Base-by-base conservation (phyloP, 176 grass and related monocot genomes). In the Dactylis glomerata region DNA sequence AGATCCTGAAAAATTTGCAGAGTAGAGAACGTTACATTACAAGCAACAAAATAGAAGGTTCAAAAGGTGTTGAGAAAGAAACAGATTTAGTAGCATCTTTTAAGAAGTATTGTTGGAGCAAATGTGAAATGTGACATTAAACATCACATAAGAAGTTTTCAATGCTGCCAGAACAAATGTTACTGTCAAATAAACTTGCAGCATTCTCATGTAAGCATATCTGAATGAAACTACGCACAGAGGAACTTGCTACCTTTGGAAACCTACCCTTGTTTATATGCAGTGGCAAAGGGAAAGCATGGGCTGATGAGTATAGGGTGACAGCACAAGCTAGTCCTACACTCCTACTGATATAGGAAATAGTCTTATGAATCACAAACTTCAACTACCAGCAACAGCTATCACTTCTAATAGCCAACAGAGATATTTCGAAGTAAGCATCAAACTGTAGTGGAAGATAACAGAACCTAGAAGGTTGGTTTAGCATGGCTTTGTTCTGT, bases 1-100 rank as follows among this genome's bases (percentile, higher is more conserved):
- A 87, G 95, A 95, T 77, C 90, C 92, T 94, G 52, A 56, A 90
- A 81, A 68, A 50, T 64, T 30, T 56, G 37, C 16, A 64, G 16
- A 71, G 73, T 22, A 71, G 19, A 77, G 19, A 77, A 23, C 4
- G 11, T 82, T 12, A 81, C 7, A 68, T 69, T 52, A 61, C 46
- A 56, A 37, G 65, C 16, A 32, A 24, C 6, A 73, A 61, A 55
- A 47, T 0, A 68, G 41, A 30, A 46, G 22, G 14, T 67, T 20
- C 64, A 36, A 84, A 72, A 80, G 82, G 11, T 42, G 68, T 22
- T 44, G 33, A 72, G 82, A 68, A 75, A 30, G 45, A 56, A 87
- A 56, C 1, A 56, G 2, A 55, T 7, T n/a, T 14, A 17, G 10
- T 84, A 36, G 30, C 42, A 27, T 82, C 20, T 82, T 69, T 46